Evolutionary conservation across 352 stramenopile genomes (phyloP).

Genomic region (Globisporangium ultimum): DNA sequence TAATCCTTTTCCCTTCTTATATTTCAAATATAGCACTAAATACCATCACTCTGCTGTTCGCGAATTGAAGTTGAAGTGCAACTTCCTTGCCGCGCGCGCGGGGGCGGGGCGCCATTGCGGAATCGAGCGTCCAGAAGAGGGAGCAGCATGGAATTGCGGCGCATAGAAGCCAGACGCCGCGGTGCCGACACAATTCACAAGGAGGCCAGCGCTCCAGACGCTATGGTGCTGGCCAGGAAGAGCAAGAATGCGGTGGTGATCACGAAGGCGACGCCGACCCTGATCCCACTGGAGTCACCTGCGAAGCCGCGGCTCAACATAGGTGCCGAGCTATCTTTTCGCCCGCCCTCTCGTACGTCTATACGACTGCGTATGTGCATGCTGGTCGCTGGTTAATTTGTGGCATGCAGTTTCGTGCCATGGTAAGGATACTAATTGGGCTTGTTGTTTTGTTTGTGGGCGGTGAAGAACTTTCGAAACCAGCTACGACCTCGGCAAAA

Average conservation of each 20-base stretch:
- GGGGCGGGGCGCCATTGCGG: constrained; percentile 7
- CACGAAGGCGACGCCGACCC: constrained; percentile 3
- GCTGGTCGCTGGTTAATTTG: too few species aligned
- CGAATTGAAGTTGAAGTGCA: constrained; percentile 12
- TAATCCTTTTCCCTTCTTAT: too few species aligned
- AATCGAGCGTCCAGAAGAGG: constrained; percentile 1
- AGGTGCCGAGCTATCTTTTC: background rate
- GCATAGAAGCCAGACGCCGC: background rate
- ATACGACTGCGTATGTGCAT: background rate
- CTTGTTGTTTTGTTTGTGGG: too few species aligned
- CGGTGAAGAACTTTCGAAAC: background rate
- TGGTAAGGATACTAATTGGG: too few species aligned
- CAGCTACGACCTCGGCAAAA: background rate
- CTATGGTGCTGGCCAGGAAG: background rate
- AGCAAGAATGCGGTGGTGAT: background rate
- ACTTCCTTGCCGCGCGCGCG: background rate
- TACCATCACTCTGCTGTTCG: constrained; percentile 9
- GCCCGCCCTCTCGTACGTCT: background rate
- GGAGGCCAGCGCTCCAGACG: background rate
- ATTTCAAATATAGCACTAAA: too few species aligned
- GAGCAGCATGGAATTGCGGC: constrained; percentile 5
- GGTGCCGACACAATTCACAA: background rate
- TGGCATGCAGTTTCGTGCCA: too few species aligned
- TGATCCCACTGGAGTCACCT: constrained; percentile 14
- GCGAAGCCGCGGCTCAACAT: background rate